Percentiles rank a stretch among this genome's conserved stretches.
Conservation (phyloP, 129 eudicot species). For the Lonicera japonica region DNA sequence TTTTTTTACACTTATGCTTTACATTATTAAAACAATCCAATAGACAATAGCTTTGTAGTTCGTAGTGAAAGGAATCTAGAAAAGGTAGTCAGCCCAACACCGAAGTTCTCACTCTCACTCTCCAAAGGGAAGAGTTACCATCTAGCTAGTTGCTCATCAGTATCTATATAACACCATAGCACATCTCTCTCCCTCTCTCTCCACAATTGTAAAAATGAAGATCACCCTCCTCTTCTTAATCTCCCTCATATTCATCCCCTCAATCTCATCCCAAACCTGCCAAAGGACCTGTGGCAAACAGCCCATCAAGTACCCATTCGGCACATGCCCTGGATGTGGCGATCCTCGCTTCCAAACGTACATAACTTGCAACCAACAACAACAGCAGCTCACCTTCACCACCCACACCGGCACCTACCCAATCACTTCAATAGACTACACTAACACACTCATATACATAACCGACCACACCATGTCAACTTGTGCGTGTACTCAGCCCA, state of each 20-base stretch:
- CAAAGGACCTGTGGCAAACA: conserved; percentile 54
- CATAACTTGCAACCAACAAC: conserved; percentile 43
- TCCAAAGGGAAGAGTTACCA: neutral
- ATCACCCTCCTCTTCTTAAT: conserved; percentile 19
- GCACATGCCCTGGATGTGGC: conserved; percentile 81
- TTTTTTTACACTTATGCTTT: too few relatives aligned
- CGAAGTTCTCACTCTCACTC: neutral
- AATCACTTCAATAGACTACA: conserved; percentile 69
- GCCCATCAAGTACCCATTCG: conserved; percentile 73
- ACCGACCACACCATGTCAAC: conserved; percentile 91
- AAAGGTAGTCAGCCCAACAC: neutral
- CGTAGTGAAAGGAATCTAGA: neutral
- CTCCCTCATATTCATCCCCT: conserved; percentile 27
- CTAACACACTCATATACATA: conserved; percentile 49
- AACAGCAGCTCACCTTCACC: conserved; percentile 58
- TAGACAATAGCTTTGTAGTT: too few relatives aligned
- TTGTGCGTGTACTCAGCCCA: conserved; percentile 64
- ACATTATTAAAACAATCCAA: too few relatives aligned
- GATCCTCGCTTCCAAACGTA: conserved; percentile 74
- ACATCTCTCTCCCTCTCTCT: conserved; percentile 9
- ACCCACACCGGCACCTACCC: conserved; percentile 85
- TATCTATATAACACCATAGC: conserved; percentile 17
- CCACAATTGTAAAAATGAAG: conserved; percentile 21
- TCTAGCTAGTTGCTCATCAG: conserved; percentile 6
- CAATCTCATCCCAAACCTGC: conserved; percentile 56